Evolutionary conservation across 2,329 filamentous ascomycete species (phyloP).

Genomic region (Onygenales sp.): DNA sequence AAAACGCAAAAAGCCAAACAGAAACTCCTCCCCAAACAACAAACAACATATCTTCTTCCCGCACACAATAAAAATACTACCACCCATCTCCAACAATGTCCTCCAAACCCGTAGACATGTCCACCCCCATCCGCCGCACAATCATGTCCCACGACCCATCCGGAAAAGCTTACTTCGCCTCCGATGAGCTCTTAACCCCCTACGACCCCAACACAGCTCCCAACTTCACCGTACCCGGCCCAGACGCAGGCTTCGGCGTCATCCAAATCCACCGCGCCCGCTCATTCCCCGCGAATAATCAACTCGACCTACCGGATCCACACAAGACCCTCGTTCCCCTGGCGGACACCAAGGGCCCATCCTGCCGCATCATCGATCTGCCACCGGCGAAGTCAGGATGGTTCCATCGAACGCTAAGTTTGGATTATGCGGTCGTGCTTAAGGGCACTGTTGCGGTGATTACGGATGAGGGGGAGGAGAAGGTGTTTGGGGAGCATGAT

Average conservation of each 20-base stretch:
- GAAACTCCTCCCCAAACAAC: too few relatives aligned
- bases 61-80: too few relatives aligned
- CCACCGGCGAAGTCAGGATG: slow-evolving; percentile 13
- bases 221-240: neutral
- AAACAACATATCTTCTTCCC: too few relatives aligned
- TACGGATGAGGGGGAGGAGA: slow-evolving; percentile 21
- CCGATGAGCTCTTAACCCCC: neutral
- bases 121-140: neutral
- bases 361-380: slow-evolving; percentile 14
- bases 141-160: neutral
- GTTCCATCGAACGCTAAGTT: slow-evolving; percentile 21
- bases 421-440: slow-evolving; percentile 22
- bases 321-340: slow-evolving; percentile 16
- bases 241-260: slow-evolving; percentile 1
- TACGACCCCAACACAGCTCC: neutral
- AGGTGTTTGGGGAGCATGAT: slow-evolving; percentile 18
- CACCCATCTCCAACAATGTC: neutral
- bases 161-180: neutral
- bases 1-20: too few relatives aligned
- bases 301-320: slow-evolving; percentile 12
- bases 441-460: slow-evolving; percentile 18
- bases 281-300: slow-evolving; percentile 17
- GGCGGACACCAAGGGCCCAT: slow-evolving; percentile 16
- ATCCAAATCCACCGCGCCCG: slow-evolving; percentile 20
- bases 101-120: neutral